Base-by-base conservation (phyloP, 306 rosid genomes). In the Trifolium repens region DNA sequence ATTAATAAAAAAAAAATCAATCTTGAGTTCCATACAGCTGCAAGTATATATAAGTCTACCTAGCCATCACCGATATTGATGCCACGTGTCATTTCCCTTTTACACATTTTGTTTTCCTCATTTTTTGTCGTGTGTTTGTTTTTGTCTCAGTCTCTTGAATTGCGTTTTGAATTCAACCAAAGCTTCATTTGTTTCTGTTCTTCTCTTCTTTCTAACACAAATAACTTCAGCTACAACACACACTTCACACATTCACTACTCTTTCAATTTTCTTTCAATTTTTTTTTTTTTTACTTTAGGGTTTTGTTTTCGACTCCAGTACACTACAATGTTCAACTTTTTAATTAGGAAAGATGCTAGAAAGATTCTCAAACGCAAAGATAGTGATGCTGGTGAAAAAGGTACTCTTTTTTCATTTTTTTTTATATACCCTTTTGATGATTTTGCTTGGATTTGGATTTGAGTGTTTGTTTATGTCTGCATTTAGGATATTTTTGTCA, bases 351-450 rank as follows among this genome's bases (percentile, higher is more conserved):
- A 94, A 87, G 91, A 87, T 57, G 88, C 91, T 8, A 85, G 91
- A 71, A 94, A 90, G 91, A 90, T 89, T 82, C 97, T 94, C 76
- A 94, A 94, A 81, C 94, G 97, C 82, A 90, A 91, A 74, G 98
- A 91, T 68, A 94, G 97, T 67, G 98, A 94, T 87, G 97, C 97
- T 64, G 98, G 98, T 24, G 91, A 91, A 81, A 91, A 82, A 78
- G 97, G 98, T 93, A 39, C 8, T 43, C 49, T 69, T 73, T 30
- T 8, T 12, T 5, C 35, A 5, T 16, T 34, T 7, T 34, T 7
- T 2, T 58, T 65, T 54, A 27, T 4, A 58, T 7, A 32, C 24
- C 67, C 24, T 1, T 52, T 11, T 8, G 11, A 19, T 14, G 35
- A 58, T 79, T 72, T 82, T 9, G 13, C 26, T 53, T 40, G 13